Conservation (phyloP, 345 rosid species). For the Brassica rapa region DNA sequence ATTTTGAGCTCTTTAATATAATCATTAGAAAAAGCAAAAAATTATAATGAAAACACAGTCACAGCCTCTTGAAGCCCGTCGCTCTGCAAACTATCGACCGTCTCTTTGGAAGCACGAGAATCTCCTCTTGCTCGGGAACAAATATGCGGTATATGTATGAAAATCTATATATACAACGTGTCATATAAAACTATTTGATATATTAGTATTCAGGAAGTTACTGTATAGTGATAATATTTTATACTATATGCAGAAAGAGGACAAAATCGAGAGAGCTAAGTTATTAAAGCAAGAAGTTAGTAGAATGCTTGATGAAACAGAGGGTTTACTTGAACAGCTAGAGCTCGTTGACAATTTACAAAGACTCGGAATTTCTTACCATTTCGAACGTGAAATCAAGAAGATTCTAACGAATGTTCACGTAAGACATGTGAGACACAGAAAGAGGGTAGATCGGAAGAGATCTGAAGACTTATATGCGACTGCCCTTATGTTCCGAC, state of each 20-base stretch:
- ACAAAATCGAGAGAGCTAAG: conserved; percentile 7
- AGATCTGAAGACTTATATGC: conserved; percentile 30
- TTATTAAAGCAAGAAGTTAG: conserved; percentile 22
- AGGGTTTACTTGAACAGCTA: conserved; percentile 31
- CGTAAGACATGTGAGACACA: not conserved
- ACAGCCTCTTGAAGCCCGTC: conserved; percentile 23
- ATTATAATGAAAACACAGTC: not conserved
- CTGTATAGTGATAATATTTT: not conserved
- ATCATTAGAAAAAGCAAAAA: not conserved
- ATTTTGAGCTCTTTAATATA: not conserved
- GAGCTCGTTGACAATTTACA: conserved; percentile 42
- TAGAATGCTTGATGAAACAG: conserved; percentile 4
- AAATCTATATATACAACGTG: not conserved
- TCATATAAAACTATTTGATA: not conserved
- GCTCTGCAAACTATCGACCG: conserved; percentile 45
- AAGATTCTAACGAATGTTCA: conserved; percentile 8
- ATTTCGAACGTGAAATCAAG: conserved; percentile 32
- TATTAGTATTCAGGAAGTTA: not conserved
- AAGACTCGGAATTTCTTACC: conserved; percentile 48
- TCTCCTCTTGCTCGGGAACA: conserved; percentile 42
- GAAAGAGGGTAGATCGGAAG: not conserved
- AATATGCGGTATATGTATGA: conserved; percentile 18
- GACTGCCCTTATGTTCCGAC: conserved; percentile 40
- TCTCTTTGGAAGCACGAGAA: conserved; percentile 40
- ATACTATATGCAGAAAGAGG: conserved; percentile 25